Conservation (phyloP, 345 rosid genomes). For the Brassica rapa region DNA sequence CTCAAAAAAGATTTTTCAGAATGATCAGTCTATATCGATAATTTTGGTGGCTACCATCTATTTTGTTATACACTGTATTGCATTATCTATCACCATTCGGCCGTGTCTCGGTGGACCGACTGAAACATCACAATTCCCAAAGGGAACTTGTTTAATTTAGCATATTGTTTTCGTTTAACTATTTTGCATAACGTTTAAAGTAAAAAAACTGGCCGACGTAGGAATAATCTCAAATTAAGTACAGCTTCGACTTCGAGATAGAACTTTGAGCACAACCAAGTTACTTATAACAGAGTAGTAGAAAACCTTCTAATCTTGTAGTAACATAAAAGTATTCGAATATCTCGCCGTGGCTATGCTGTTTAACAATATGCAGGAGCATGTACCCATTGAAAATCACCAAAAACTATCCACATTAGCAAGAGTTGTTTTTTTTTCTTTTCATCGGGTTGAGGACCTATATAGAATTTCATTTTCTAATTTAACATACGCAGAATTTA, state of each 20-base stretch:
- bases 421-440: background rate
- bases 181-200: background rate
- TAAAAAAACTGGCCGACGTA: constrained; percentile 9
- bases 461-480: background rate
- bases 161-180: constrained; percentile 19
- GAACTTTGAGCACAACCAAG: background rate
- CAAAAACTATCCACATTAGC: background rate
- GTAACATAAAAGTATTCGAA: background rate
- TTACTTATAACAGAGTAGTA: background rate
- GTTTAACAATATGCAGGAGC: background rate
- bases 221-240: background rate
- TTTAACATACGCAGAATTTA: background rate
- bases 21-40: constrained; percentile 30
- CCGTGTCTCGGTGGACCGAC: constrained; percentile 21
- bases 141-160: background rate
- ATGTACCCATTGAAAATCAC: background rate
- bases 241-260: background rate
- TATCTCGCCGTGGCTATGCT: too few relatives aligned
- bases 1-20: constrained; percentile 24
- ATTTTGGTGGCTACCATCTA: constrained; percentile 30
- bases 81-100: constrained; percentile 13
- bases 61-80: constrained; percentile 29
- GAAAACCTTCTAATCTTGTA: background rate
- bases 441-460: background rate
- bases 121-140: constrained; percentile 6